Evolutionary conservation across 2,329 filamentous ascomycete species (phyloP).

Genomic region (Saccharata proteae): DNA sequence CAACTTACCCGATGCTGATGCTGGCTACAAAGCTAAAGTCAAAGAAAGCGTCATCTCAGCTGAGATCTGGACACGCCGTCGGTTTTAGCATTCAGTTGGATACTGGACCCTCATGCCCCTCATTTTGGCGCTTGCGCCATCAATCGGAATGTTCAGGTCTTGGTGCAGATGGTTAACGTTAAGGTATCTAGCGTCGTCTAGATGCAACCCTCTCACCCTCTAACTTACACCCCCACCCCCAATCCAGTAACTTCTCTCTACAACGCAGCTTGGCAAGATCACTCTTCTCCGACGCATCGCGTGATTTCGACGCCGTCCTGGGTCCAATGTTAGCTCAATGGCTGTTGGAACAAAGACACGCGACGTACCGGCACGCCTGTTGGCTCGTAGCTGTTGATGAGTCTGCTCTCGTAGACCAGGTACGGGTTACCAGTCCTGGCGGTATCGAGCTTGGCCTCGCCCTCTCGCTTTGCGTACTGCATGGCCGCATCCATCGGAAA

Average conservation of each 20-base stretch:
- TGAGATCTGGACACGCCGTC: no score
- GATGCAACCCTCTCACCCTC: not conserved
- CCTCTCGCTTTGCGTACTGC: constrained; percentile 36
- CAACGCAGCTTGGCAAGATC: no score
- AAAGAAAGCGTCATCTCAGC: no score
- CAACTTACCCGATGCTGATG: no score
- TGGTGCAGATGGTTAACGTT: not conserved
- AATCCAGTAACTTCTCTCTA: not conserved
- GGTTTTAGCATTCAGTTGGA: no score
- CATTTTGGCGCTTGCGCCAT: no score
- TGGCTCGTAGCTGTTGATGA: constrained; percentile 55
- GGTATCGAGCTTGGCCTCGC: constrained; percentile 30
- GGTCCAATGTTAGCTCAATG: constrained; percentile 7
- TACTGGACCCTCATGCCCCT: no score
- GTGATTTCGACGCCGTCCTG: constrained; percentile 59
- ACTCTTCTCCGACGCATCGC: constrained; percentile 36
- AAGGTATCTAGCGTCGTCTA: not conserved
- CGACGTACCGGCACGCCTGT: constrained; percentile 50
- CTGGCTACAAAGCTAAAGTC: no score
- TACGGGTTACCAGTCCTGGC: constrained; percentile 46
- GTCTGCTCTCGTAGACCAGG: constrained; percentile 52
- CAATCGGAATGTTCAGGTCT: no score
- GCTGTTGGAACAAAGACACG: constrained; percentile 10
- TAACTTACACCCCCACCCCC: constrained; percentile 31
- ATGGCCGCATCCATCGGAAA: constrained; percentile 35